Base-by-base conservation (phyloP, 2,329 filamentous ascomycete species). In the Sporothrix brasiliensis region DNA sequence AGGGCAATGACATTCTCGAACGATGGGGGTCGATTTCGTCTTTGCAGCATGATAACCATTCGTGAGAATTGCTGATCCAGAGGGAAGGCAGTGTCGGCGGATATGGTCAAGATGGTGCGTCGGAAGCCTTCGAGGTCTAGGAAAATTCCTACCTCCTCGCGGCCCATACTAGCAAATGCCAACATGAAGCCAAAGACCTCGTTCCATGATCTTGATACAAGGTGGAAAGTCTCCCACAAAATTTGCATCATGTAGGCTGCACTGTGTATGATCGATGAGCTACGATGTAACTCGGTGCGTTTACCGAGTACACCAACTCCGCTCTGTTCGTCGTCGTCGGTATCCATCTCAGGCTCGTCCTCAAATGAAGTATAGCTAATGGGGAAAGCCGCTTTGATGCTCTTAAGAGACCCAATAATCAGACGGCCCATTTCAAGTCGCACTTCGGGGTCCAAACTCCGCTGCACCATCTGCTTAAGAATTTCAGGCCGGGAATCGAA, bases 151-250 rank as follows among this genome's bases (percentile, higher is more conserved):
- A 86, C 82, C 77, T 92, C 89, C 5, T 83, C 77, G 3, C 82
- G 79, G 0, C 91, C 90, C 69, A 92, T 79, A 60, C 81, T 83
- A 16, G 88, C 87, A 76, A 94, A 90, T n/a, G 81, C 81, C n/a
- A 86, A 77, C 72, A 94, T 82, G n/a, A 91, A 84, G 14, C 86
- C 85, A 76, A 94, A 94, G 71, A 90, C 90, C 75, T 94, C 91
- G 54, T 89, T 87, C 92, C 92, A 95, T 3, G 91, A 86, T 70
- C 89, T 86, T 39, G 88, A 81, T 60, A 85, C 82, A 2, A 81
- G 79, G 72, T 92, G 88, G 70, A 93, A 88, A n/a, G 80, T 81
- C 3, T 84, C 80, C 86, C 88, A 92, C 3, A 92, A 78, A 27
- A 83, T 78, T 41, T 83, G 80, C 66, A 93, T 82, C 27, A 87